These are phyloP conservation scores for Aspergillus affinis DNA, from an alignment of 495 filamentous ascomycete genomes.

Conservation along the genomic window DNA sequence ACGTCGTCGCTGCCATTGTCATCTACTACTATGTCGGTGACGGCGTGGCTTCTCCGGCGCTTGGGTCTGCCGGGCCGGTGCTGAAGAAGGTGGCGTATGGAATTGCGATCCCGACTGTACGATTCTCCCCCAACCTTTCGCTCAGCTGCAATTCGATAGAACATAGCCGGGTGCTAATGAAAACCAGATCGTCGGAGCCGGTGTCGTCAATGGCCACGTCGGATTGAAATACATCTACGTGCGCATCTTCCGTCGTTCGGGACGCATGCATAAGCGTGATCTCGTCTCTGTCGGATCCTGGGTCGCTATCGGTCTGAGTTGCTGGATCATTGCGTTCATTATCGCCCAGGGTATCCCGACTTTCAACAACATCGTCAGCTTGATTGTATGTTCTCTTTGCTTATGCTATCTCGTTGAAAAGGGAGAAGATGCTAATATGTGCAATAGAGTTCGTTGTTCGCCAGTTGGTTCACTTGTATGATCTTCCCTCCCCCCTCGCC, in stretches of 20 bases:
- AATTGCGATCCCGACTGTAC: slow-evolving; percentile 68
- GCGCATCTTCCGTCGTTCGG: slow-evolving; percentile 53
- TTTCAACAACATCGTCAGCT: slow-evolving; percentile 60
- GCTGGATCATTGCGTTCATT: slow-evolving; percentile 65
- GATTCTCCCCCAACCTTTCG: not conserved
- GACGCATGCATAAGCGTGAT: slow-evolving; percentile 54
- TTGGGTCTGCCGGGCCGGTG: slow-evolving; percentile 61
- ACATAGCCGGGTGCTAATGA: not conserved
- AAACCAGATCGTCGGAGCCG: slow-evolving; percentile 55
- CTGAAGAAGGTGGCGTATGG: slow-evolving; percentile 77
- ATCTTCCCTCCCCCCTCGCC: not conserved
- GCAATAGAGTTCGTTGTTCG: slow-evolving; percentile 34
- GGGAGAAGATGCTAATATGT: not conserved
- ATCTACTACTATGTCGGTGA: slow-evolving; percentile 73
- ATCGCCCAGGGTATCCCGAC: slow-evolving; percentile 69
- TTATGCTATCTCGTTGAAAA: not conserved
- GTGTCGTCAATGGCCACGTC: slow-evolving; percentile 69
- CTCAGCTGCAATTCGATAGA: too few species aligned
- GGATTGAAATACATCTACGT: slow-evolving; percentile 66
- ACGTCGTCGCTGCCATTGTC: slow-evolving; percentile 63
- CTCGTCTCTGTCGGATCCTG: slow-evolving; percentile 50
- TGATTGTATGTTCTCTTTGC: slow-evolving; percentile 28
- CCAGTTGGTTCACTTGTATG: slow-evolving; percentile 41
- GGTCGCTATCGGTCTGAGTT: slow-evolving; percentile 51
- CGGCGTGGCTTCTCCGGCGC: slow-evolving; percentile 65